Evolutionary conservation across 2,329 filamentous ascomycete species (phyloP), one percentile per base, ranked within the genome.

Genomic region (Cytospora schulzeri): DNA sequence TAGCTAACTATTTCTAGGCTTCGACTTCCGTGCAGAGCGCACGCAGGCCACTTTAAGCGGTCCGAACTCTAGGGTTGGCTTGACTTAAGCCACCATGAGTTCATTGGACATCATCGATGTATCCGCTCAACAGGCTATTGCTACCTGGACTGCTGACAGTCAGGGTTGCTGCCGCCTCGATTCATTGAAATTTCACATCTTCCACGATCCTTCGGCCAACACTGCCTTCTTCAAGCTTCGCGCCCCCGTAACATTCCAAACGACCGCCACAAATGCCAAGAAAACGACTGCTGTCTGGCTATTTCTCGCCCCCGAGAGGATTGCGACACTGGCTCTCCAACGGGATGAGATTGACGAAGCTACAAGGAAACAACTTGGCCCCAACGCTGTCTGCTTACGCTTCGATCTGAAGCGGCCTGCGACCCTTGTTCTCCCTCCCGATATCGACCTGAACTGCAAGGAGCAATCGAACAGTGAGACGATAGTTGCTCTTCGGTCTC

Each of bases 191-290:
- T 28, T 56, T 7, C 52, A 62, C 9, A 56, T 62, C 5, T 62
- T 31, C 22, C 52, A 62, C 52, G 59, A 62, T 22, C 59, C 59
- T 14, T 62, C 59, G 59, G 50, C 59, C 28, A 50, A 26, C 11
- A 29, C 59, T 22, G 59, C 59, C n/a, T 62, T 62, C 28, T 62
- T 62, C 52, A 62, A 62, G 31, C 59, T 62, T 19, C 59, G 59
- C 15, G 52, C 38, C 22, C 45, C 52, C 17, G 52, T 62, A 50
- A 62, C 59, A 5, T 62, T 50, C 15, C 45, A 62, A 22, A 53
- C 59, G 26, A 56, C 26, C 35, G 28, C 38, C n/a, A n/a, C 11
- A 19, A 50, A n/a, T 26, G 12, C 52, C 3, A 62, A 62, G 31
- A 56, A 33, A n/a, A 62, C 59, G 28, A 56, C 59, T 26, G 59